Base-by-base conservation (phyloP, 805 yeast genomes). In the Lachancea sp. region DNA sequence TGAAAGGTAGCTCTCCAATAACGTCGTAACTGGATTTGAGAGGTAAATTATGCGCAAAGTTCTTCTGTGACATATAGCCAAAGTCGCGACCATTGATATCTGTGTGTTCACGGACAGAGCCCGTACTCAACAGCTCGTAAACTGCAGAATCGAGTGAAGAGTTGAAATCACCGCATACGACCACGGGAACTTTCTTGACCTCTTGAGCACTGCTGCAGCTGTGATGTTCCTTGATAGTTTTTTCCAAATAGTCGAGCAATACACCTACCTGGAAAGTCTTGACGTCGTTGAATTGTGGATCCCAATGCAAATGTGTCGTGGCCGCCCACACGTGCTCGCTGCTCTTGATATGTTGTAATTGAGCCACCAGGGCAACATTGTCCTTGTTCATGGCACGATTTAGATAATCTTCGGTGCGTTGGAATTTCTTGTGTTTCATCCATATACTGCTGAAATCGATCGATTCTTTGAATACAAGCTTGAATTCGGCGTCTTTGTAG, bases 231-330 rank as follows among this genome's bases (percentile, higher is more conserved):
- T 78, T 79, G 36, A 81, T 67, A 39, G 86, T 65, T 6, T 69
- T 68, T 60, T 87, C 93, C 59, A 95, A 67, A 66, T 93, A 96
- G 57, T 91, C 97, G 56, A 93, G 68, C 51, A 93, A 70, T 25
- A 93, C 83, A 36, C 96, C 97, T 45, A 86, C 93, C 70, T 93
- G 99, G 68, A 93, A 83, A 2, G 97, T 80, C 65, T 93, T 93
- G 46, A 93, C 99, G 67, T 93, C 99, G 62, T 87, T 87, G 60
- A 82, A 86, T 41, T 85, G 87, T 3, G 99, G 99, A 70, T 93
- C 97, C 98, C 99, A 93, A 65, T 91, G 97, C 63, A 93, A 77
- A 73, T 93, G 99, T 0, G 98, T 91, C 58, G 89, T 91, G 3
- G 85, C 89, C 31, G 88, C 72, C 53, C 86, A 73, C 32, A 91